A percentile compares a stretch with the other conserved stretches of the same genome.
Evolutionary conservation across 2,329 filamentous ascomycete species (phyloP).

Genomic region (Aspergillus udagawae): DNA sequence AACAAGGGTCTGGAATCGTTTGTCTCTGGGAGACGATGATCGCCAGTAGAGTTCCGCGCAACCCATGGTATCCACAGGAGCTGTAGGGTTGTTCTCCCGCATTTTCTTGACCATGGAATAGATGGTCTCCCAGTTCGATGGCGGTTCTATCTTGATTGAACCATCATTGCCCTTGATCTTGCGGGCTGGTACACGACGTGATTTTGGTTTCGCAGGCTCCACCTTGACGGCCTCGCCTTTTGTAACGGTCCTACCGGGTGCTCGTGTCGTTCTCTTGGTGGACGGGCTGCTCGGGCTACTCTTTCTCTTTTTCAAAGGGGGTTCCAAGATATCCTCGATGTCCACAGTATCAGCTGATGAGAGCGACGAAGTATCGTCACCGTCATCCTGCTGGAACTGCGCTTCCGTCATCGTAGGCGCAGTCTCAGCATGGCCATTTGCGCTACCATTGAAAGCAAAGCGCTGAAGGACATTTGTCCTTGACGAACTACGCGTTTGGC

Average conservation of each 20-base stretch:
- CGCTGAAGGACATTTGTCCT: slow-evolving; percentile 21
- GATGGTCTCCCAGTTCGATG: slow-evolving; percentile 77
- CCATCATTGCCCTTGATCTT: slow-evolving; percentile 38
- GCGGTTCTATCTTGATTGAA: slow-evolving; percentile 49
- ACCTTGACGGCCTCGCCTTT: neutral
- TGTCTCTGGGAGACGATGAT: slow-evolving; percentile 48
- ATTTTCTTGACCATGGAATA: slow-evolving; percentile 76
- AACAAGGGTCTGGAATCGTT: slow-evolving; percentile 80
- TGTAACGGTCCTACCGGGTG: slow-evolving; percentile 12
- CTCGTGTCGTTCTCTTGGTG: slow-evolving; percentile 14
- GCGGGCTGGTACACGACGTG: slow-evolving; percentile 39
- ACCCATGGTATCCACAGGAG: slow-evolving; percentile 96
- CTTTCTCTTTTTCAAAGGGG: slow-evolving; percentile 47
- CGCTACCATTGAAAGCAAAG: slow-evolving; percentile 23
- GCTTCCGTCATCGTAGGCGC: slow-evolving; percentile 12
- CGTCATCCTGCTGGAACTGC: neutral
- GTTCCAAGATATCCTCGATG: slow-evolving; percentile 55
- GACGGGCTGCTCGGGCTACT: slow-evolving; percentile 32
- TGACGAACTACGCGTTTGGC: slow-evolving; percentile 39
- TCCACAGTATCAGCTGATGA: slow-evolving; percentile 42
- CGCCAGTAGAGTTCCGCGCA: slow-evolving; percentile 58
- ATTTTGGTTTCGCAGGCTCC: slow-evolving; percentile 10
- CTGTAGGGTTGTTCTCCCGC: slow-evolving; percentile 62
- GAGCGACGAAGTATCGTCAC: slow-evolving; percentile 31
- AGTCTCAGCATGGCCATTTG: slow-evolving; percentile 22